Conservation (phyloP, 441 rosid genomes). For the Syzygium syzygioides region DNA sequence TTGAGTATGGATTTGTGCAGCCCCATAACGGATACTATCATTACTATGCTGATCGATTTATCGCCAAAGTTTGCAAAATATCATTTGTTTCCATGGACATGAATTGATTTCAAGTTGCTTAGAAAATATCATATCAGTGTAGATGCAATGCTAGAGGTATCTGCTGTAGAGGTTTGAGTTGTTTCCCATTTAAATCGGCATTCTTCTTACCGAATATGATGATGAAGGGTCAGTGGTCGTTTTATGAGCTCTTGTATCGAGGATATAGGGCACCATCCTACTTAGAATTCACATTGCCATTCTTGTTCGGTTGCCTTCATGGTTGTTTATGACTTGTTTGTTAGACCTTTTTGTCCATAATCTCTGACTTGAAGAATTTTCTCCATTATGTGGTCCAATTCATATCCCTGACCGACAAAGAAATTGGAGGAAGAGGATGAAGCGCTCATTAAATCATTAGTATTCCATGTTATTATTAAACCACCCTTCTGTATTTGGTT, state of each 20-base stretch:
- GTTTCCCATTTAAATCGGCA: background rate
- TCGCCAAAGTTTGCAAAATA: too few species aligned
- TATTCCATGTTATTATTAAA: conserved; percentile 50
- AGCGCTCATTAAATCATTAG: conserved; percentile 45
- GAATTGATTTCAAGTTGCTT: too few species aligned
- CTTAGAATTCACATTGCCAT: background rate
- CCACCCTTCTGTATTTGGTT: background rate
- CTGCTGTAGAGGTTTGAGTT: background rate
- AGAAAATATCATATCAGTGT: background rate
- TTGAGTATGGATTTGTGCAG: background rate
- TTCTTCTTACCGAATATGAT: background rate
- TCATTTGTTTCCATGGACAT: too few species aligned
- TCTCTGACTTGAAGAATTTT: background rate
- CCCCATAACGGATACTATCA: background rate
- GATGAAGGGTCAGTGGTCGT: background rate
- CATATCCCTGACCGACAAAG: conserved; percentile 59
- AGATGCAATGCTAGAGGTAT: conserved; percentile 1
- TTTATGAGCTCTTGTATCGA: too few species aligned
- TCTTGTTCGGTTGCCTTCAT: background rate
- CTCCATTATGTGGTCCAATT: background rate
- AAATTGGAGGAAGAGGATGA: conserved; percentile 45
- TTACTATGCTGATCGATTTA: too few species aligned
- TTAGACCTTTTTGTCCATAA: background rate
- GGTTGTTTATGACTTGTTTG: background rate
- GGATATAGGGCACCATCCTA: background rate